Evolutionary conservation across 495 filamentous ascomycete genomes (phyloP).

Genomic region (Trichoderma erinaceum): DNA sequence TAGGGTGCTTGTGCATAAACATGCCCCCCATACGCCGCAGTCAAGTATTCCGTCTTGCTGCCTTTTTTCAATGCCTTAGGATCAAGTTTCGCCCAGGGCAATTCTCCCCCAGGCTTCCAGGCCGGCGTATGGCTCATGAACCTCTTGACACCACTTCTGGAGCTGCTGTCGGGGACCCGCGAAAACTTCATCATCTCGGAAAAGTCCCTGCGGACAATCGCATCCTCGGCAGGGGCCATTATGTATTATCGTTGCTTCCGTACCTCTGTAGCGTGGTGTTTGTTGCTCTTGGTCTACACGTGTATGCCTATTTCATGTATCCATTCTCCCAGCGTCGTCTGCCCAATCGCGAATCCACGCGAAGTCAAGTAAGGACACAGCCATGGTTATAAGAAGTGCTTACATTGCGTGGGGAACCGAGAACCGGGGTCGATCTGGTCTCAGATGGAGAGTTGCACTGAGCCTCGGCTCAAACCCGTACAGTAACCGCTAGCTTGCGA

Average conservation of each 20-base stretch:
- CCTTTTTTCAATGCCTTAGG: neutral
- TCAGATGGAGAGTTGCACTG: no score
- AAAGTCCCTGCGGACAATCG: neutral
- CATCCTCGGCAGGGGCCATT: neutral
- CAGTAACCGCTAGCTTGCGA: no score
- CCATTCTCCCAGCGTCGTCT: no score
- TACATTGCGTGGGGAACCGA: no score
- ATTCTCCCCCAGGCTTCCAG: conserved; percentile 4
- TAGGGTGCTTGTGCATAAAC: conserved; percentile 61
- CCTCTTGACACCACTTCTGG: neutral
- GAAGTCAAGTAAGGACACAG: no score
- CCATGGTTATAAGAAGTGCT: no score
- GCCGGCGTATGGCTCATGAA: conserved; percentile 13
- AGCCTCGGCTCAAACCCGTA: no score
- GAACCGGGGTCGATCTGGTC: no score
- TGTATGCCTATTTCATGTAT: no score
- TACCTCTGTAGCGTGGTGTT: neutral
- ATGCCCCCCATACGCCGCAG: conserved; percentile 55
- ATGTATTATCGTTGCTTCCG: neutral
- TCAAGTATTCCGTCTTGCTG: neutral
- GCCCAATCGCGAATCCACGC: no score
- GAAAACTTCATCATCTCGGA: neutral
- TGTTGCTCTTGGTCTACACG: no score
- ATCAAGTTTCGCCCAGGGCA: neutral
- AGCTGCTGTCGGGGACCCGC: neutral